Conservation (phyloP, 208 protist species). For the Leishmania mexicana region DNA sequence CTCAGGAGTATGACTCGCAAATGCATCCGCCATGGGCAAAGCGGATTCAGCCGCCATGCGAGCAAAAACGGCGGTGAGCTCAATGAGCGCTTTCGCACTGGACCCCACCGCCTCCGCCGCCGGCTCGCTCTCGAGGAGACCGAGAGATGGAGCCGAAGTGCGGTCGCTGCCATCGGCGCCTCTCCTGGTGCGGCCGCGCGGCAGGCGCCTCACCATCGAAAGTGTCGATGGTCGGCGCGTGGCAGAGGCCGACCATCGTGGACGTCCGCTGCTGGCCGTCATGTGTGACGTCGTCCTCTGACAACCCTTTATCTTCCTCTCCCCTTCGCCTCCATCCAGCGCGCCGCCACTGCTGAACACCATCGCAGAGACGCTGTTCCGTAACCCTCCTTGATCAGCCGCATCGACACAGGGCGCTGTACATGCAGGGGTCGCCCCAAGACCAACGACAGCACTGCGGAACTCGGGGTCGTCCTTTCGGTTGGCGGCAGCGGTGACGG, state of each 20-base stretch:
- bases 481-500: neutral
- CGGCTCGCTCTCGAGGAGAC: neutral
- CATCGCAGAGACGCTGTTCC: neutral
- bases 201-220: neutral
- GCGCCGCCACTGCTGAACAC: neutral
- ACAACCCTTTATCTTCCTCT: neutral
- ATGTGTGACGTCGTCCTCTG: neutral
- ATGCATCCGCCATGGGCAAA: neutral
- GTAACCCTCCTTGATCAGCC: neutral
- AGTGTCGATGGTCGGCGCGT: neutral
- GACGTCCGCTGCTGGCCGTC: neutral
- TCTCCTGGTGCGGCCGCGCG: neutral
- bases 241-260: neutral
- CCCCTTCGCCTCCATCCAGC: neutral
- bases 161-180: neutral
- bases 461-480: neutral
- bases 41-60: slow-evolving; percentile 1
- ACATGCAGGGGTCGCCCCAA: neutral
- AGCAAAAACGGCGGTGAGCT: slow-evolving; percentile 6
- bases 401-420: neutral
- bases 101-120: slow-evolving; percentile 5
- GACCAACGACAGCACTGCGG: neutral
- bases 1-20: neutral
- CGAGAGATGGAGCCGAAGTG: neutral
- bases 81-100: slow-evolving; percentile 11